Percentiles rank a stretch among this genome's conserved stretches.
Conservation (phyloP, 805 yeast genomes). For the Metschnikowia henanensis region DNA sequence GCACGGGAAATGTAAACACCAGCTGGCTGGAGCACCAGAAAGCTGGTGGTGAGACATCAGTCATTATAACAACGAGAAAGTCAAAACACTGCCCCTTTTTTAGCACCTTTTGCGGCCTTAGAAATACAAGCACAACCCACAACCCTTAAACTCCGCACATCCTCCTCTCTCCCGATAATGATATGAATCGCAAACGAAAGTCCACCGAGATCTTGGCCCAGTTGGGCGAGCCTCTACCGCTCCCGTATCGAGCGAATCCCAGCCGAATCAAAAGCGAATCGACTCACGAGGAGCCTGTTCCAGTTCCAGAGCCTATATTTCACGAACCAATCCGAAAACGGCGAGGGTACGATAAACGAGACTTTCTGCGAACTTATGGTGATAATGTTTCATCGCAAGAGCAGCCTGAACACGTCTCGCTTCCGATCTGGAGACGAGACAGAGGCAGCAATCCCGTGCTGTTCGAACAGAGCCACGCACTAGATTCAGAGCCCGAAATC, state of each 20-base stretch:
- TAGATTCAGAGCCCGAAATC: neutral
- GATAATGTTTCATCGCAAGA: neutral
- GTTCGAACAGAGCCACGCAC: neutral
- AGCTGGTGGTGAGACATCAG: neutral
- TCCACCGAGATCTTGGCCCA: constrained; percentile 19
- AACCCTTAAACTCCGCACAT: no score
- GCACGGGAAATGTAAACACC: constrained; percentile 9
- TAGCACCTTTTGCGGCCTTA: no score
- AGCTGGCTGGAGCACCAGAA: constrained; percentile 1
- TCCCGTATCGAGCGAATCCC: constrained; percentile 27
- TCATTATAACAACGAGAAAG: neutral
- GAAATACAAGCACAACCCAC: no score
- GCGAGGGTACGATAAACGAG: constrained; percentile 4
- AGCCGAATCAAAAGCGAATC: constrained; percentile 9
- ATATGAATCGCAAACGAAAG: constrained; percentile 18
- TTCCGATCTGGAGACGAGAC: constrained; percentile 15
- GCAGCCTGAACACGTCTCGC: constrained; percentile 6
- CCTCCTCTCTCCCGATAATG: constrained; percentile 9
- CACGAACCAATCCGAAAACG: constrained; percentile 8
- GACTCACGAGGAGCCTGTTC: neutral
- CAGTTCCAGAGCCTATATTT: neutral
- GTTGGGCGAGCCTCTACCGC: constrained; percentile 39
- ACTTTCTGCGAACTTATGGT: neutral
- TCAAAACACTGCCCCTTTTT: no score
- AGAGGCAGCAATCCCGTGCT: neutral